Evolutionary conservation across 2,329 filamentous ascomycete species (phyloP).

Genomic region (Colletotrichum lentis): DNA sequence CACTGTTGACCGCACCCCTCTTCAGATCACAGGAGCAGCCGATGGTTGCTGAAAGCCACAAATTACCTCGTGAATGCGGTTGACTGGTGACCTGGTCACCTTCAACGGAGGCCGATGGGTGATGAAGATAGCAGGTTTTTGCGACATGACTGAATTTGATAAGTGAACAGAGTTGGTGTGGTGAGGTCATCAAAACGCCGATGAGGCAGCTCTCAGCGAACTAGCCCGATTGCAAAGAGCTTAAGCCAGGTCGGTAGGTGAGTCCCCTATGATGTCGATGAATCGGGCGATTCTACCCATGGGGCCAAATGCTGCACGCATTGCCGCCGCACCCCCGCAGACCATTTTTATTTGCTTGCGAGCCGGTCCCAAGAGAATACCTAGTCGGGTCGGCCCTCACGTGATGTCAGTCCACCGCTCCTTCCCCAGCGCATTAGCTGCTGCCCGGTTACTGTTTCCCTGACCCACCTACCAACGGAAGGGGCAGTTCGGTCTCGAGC

Average conservation of each 20-base stretch:
- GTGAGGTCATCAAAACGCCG: conserved; percentile 29
- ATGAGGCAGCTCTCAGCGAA: conserved; percentile 1
- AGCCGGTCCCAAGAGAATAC: not conserved
- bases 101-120: too few relatives aligned
- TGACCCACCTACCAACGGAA: conserved; percentile 16
- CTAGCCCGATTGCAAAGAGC: conserved; percentile 27
- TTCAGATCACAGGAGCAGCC: not conserved
- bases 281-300: not conserved
- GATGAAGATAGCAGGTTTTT: not conserved
- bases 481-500: not conserved
- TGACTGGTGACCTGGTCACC: not conserved
- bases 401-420: conserved; percentile 45
- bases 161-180: not conserved
- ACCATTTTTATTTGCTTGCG: not conserved
- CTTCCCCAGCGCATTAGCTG: not conserved
- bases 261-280: conserved; percentile 33
- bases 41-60: not conserved
- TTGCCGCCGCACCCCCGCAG: not conserved
- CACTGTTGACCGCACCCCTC: not conserved
- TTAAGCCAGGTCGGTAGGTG: conserved; percentile 18
- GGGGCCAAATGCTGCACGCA: not conserved
- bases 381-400: conserved; percentile 9
- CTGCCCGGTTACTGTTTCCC: conserved; percentile 13
- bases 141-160: not conserved
- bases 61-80: not conserved